Base-by-base conservation (phyloP, 805 yeast species). In the Metschnikowia dekortorum region DNA sequence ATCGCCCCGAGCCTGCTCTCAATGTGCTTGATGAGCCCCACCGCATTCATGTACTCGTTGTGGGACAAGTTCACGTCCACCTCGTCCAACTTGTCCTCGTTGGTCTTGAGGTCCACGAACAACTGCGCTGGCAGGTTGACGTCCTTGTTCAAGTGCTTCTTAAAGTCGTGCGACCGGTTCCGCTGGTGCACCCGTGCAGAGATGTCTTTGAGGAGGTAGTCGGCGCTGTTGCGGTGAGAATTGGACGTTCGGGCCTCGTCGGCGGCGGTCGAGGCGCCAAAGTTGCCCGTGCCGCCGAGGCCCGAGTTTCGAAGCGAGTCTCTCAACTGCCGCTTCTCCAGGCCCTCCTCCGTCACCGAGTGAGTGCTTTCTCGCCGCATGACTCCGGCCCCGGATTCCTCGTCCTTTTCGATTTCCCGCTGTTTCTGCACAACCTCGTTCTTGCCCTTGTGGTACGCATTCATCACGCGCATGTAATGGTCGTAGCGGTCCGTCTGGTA, bases 31-130 rank as follows among this genome's bases (percentile, higher is more conserved):
- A 74, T 64, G 29, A 70, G 59, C 7, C 75, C 76, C 16, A 77
- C 79, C 4, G 80, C 73, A 39, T 69, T 71, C 46, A 62, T 66
- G 57, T 76, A 84, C 49, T 77, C 74, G 47, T 80, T 77, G 58
- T 85, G 84, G 9, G 88, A 84, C 28, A 86, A 73, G 48, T 74
- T 74, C 11, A 84, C 80, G 61, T 87, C 94, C 39, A 85, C 74
- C 49, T 85, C 89, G 59, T 86, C 89, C 14, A 87, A 70, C 32
- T 73, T 66, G 47, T 83, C 85, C 58, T 85, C 90, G 11, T 83
- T 69, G 31, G 68, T 67, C 49, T 79, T 78, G 49, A 85, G 68
- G 16, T 69, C 78, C 48, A 74, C 71, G 53, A 80, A 69, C 13
- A 71, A 47, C 60, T 70, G 62, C 4, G 56, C 48, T 8, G 58